Percentiles rank a stretch among this genome's conserved stretches.
Conservation (phyloP, 1,284 basidiomycete species). For the Porphyrellus sp. region DNA sequence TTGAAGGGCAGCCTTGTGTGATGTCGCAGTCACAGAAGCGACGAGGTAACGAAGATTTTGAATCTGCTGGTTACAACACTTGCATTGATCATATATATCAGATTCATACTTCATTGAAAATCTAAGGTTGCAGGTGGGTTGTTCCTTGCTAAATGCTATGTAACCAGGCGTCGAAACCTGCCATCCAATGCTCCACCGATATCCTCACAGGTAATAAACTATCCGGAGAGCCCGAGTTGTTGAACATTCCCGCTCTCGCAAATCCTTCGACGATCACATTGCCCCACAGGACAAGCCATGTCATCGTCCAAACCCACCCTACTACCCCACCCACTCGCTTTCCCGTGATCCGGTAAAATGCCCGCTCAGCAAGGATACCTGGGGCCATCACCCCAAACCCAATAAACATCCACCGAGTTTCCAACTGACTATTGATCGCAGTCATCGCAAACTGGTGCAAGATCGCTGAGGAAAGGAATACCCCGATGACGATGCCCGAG, state of each 20-base stretch:
- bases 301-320: conserved; percentile 34
- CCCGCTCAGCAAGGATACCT: conserved; percentile 47
- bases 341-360: conserved; percentile 33
- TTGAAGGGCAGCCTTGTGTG: too few species aligned
- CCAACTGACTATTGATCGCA: conserved; percentile 18
- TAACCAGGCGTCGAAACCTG: conserved; percentile 20
- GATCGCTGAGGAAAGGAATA: background rate
- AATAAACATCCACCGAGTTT: conserved; percentile 41
- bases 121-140: too few species aligned
- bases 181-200: background rate
- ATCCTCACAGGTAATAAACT: background rate
- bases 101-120: too few species aligned
- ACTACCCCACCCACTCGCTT: conserved; percentile 39
- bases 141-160: conserved; percentile 5
- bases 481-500: background rate
- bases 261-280: conserved; percentile 47
- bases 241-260: conserved; percentile 41
- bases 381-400: conserved; percentile 56
- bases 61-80: too few species aligned
- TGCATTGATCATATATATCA: too few species aligned
- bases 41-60: too few species aligned
- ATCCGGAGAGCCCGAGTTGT: conserved; percentile 8
- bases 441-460: background rate
- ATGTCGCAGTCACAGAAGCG: too few species aligned
- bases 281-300: conserved; percentile 47